phyloP scores from a whole-genome alignment of 495 filamentous ascomycete genomes.

The Pseudevernia furfuracea region DNA sequence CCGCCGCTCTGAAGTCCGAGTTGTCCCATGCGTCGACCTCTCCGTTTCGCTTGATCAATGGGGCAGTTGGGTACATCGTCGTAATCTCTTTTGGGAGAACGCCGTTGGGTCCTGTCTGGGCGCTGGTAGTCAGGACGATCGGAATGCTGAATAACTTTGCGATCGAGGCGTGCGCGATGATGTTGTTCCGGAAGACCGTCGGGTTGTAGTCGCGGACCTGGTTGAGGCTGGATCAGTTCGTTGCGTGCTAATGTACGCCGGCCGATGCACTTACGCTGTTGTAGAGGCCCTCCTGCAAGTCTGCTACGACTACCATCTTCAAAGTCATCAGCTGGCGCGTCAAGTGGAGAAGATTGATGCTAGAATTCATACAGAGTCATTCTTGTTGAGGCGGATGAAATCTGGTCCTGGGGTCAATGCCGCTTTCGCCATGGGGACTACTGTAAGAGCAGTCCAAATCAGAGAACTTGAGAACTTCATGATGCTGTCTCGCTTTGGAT shows the following conservation, averaged over 20 bases:
- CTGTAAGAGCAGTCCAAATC: not conserved
- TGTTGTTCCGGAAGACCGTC: conserved; percentile 55
- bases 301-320: conserved; percentile 57
- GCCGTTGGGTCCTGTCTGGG: conserved; percentile 57
- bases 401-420: not conserved
- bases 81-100: conserved; percentile 62
- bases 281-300: conserved; percentile 65
- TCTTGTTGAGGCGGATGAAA: conserved; percentile 1
- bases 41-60: conserved; percentile 60
- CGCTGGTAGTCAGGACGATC: conserved; percentile 62
- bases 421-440: not conserved
- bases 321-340: not conserved
- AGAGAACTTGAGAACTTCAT: not conserved
- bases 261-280: conserved; percentile 31
- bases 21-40: conserved; percentile 82
- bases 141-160: conserved; percentile 62
- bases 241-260: not conserved
- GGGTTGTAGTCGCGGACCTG: conserved; percentile 55
- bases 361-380: not conserved
- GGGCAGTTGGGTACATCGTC: conserved; percentile 58
- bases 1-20: conserved; percentile 57
- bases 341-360: not conserved
- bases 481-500: not conserved
- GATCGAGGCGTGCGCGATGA: conserved; percentile 60
- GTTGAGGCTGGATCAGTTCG: not conserved